These are phyloP conservation scores for Macaranga tanarius DNA, from an alignment of 441 rosid genomes.

Conservation along the genomic window DNA sequence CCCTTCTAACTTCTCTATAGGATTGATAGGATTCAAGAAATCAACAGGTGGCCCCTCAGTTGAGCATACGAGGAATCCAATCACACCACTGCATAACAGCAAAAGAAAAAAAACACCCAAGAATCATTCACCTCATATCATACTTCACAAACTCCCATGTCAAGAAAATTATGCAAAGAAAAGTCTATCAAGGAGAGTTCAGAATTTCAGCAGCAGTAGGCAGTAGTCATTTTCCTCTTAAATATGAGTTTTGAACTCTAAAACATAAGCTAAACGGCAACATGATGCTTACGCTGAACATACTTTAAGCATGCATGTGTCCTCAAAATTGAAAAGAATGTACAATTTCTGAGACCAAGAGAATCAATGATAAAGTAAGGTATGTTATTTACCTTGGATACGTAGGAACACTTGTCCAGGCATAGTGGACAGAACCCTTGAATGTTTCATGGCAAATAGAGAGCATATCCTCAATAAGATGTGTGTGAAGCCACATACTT, in stretches of 20 bases:
- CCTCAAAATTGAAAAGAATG: neutral
- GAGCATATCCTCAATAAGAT: conserved; percentile 87
- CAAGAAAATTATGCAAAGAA: neutral
- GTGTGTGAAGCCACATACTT: conserved; percentile 99
- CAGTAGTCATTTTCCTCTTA: neutral
- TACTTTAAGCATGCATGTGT: neutral
- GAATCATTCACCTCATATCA: neutral
- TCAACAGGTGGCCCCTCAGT: conserved; percentile 80
- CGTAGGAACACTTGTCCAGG: conserved; percentile 96
- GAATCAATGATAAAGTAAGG: conserved; percentile 7
- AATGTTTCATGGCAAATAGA: conserved; percentile 72
- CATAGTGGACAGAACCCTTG: conserved; percentile 85
- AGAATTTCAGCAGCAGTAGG: neutral
- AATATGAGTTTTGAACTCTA: neutral
- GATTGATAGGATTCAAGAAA: conserved; percentile 88
- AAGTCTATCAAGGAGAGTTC: neutral
- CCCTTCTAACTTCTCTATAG: conserved; percentile 85
- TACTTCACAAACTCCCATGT: neutral
- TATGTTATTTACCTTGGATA: conserved; percentile 69
- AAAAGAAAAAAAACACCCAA: conserved; percentile 3
- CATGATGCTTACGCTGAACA: neutral
- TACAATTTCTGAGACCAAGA: neutral
- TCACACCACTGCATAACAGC: conserved; percentile 61
- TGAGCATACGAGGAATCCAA: conserved; percentile 83
- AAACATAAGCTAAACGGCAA: neutral